Evolutionary conservation across 2,329 filamentous ascomycete genomes (phyloP), one percentile per base, ranked within the genome.

Genomic region (Hypocreales sp.): DNA sequence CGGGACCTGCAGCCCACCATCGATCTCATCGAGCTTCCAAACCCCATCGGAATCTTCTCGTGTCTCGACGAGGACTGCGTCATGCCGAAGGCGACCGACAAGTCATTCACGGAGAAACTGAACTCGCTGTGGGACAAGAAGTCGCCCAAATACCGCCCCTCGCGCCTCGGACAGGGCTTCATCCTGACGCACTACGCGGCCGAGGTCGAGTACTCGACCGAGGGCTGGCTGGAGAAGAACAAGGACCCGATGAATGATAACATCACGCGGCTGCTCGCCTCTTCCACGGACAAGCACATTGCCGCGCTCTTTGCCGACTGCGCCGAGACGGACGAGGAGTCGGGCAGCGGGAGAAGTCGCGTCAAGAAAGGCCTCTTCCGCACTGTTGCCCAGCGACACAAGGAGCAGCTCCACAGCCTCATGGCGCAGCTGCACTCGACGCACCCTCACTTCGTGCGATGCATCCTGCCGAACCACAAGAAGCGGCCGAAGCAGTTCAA

Each of bases 171-270:
- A 1, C 82, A 94, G 44, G 92, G 90, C 10, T 98, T 98, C 45
- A 76, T 94, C 40, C 71, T 98, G 13, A 98, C 90, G 0, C 90
- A 98, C 48, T 98, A 98, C 46, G 90, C 90, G 15, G 86, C 90
- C 15, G 90, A 95, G 51, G 90, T 98, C 3, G 92, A 98, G 51
- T 98, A 98, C 50, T 84, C 79, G 1, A 98, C 90, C 0, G 73
- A 87, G 31, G 80, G 80, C 31, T 98, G 90, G 90, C 60, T 98
- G 19, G 87, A 95, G 52, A 98, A 95, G 65, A 98, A 98, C 62
- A 98, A 98, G 51, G 90, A 98, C 44, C 92, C 90, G 2, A 55
- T 98, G 24, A 95, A 95, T 43, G 92, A 98, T 62, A 98, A 95
- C 36, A 68, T 98, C 35, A 98, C 92, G 0, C 72, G 83, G 14